Conservation (phyloP, 2,329 filamentous ascomycete species). For the Nothomitra cinnamomea region DNA sequence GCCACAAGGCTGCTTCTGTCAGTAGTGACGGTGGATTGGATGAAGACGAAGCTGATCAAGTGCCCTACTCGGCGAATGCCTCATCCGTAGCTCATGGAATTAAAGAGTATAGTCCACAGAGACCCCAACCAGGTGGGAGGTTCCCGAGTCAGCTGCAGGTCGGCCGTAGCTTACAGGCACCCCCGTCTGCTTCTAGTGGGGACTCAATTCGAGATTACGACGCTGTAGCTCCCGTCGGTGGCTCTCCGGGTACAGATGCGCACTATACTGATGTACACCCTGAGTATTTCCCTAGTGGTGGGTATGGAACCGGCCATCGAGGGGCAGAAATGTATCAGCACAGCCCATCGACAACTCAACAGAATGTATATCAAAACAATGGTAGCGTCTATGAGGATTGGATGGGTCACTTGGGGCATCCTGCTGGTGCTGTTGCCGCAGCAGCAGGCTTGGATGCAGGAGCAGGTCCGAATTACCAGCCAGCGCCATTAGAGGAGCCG, state of each 20-base stretch:
- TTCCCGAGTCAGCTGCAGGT: conserved; percentile 91
- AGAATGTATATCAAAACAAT: neutral
- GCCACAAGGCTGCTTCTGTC: conserved; percentile 38
- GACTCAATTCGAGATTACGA: conserved; percentile 50
- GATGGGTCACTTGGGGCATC: neutral
- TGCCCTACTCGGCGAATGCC: conserved; percentile 46
- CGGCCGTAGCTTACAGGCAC: conserved; percentile 67
- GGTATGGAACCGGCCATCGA: neutral
- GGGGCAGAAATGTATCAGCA: neutral
- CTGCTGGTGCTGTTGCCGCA: neutral
- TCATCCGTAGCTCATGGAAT: conserved; percentile 24
- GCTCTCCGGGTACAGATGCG: conserved; percentile 29
- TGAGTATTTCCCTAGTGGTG: neutral
- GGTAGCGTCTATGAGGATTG: neutral
- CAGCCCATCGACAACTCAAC: neutral
- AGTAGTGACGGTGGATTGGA: conserved; percentile 66
- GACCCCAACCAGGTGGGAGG: conserved; percentile 82
- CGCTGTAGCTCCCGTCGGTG: conserved; percentile 40
- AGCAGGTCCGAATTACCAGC: neutral
- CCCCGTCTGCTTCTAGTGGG: conserved; percentile 65
- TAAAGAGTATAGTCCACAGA: conserved; percentile 30
- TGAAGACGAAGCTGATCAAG: conserved; percentile 51
- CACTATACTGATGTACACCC: neutral
- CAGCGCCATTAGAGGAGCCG: neutral
- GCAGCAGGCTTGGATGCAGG: neutral